phyloP scores from a whole-genome alignment of 495 filamentous ascomycete genomes.

The Staphylotrichum tortipilum region DNA sequence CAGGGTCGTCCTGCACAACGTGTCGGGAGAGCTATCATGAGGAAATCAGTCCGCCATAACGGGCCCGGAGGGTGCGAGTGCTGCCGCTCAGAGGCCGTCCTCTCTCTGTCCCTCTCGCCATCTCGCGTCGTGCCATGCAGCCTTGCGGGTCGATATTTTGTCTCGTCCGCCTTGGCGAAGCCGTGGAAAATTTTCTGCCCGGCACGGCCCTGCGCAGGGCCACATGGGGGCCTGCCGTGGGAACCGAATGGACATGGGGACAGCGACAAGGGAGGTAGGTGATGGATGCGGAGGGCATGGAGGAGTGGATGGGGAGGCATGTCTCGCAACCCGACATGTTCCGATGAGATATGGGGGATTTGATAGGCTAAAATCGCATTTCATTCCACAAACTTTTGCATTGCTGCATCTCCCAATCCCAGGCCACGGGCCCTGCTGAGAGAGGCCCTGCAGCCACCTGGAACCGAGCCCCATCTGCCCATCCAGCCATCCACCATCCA shows the following conservation, averaged over 20 bases:
- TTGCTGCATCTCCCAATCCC: background rate
- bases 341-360: slow-evolving; percentile 7
- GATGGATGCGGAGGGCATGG: too few species aligned
- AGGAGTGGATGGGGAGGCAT: too few species aligned
- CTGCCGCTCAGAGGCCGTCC: slow-evolving; percentile 6
- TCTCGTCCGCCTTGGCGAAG: background rate
- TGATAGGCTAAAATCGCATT: slow-evolving; percentile 17
- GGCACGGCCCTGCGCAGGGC: slow-evolving; percentile 1
- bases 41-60: too few species aligned
- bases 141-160: too few species aligned
- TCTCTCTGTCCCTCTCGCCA: too few species aligned
- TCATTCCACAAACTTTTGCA: background rate
- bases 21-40: too few species aligned
- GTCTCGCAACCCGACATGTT: slow-evolving; percentile 16
- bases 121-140: too few species aligned
- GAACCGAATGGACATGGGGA: too few species aligned
- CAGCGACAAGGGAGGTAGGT: too few species aligned
- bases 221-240: slow-evolving; percentile 4
- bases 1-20: slow-evolving; percentile 6
- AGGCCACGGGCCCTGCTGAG: too few species aligned
- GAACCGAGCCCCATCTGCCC: background rate
- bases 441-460: background rate
- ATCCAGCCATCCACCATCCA: too few species aligned
- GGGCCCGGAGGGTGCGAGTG: too few species aligned
- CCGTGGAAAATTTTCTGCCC: slow-evolving; percentile 4